phyloP scores from a whole-genome alignment of 768 basidiomycete genomes.

The Lactifluus volemus region DNA sequence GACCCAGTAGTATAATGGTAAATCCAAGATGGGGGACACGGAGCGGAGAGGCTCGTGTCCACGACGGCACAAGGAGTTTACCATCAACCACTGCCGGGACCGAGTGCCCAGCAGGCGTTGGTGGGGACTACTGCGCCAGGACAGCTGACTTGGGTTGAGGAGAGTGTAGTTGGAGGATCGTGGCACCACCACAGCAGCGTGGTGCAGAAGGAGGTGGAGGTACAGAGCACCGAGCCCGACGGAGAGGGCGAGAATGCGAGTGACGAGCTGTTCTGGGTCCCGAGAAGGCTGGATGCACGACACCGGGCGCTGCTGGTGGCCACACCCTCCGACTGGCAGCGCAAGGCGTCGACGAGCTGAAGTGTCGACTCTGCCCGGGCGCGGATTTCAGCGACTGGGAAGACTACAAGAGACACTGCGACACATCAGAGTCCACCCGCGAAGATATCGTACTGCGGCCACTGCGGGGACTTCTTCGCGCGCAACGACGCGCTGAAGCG shows the following conservation, averaged over 20 bases:
- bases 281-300: background rate
- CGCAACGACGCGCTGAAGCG: no score
- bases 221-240: background rate
- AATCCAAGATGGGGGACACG: background rate
- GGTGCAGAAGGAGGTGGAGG: background rate
- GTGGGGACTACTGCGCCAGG: background rate
- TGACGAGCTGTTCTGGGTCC: background rate
- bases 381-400: no score
- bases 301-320: background rate
- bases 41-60: background rate
- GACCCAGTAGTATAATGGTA: background rate
- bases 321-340: background rate
- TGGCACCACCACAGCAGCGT: background rate
- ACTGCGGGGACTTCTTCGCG: no score
- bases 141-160: background rate
- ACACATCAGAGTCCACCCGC: no score
- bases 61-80: no score
- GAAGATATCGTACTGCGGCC: no score
- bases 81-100: no score
- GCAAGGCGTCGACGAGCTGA: background rate
- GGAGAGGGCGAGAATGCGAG: no score
- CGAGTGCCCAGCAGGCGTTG: background rate
- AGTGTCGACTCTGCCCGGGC: no score
- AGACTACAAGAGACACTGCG: no score
- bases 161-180: background rate